These are phyloP conservation scores for Kokia cookei DNA, from an alignment of 441 rosid species.

Conservation along the genomic window DNA sequence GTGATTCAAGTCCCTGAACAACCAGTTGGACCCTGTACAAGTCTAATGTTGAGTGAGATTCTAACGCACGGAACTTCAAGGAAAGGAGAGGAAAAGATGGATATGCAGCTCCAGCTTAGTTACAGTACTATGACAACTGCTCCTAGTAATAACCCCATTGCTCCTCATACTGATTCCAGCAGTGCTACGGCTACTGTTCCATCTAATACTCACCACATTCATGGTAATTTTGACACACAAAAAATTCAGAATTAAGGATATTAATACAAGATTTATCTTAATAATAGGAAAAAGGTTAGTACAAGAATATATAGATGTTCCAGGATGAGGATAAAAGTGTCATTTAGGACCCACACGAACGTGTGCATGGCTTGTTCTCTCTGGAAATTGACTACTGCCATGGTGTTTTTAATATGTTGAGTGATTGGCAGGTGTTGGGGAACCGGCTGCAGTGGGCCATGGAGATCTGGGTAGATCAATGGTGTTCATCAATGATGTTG, in stretches of 20 bases:
- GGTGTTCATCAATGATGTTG: slow-evolving; percentile 86
- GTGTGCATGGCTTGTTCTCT: slow-evolving; percentile 39
- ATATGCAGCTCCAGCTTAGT: slow-evolving; percentile 42
- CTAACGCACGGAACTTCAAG: slow-evolving; percentile 36
- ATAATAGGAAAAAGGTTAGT: neutral
- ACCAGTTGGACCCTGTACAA: slow-evolving; percentile 57
- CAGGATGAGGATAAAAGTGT: slow-evolving; percentile 6
- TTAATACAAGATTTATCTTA: neutral
- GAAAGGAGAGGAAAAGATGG: slow-evolving; percentile 40
- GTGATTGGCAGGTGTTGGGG: slow-evolving; percentile 27
- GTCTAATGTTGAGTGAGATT: slow-evolving; percentile 65
- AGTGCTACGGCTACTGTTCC: slow-evolving; percentile 36
- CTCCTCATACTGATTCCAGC: slow-evolving; percentile 17
- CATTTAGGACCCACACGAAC: slow-evolving; percentile 23
- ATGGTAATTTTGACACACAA: slow-evolving; percentile 32
- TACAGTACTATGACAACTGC: slow-evolving; percentile 19
- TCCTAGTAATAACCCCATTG: slow-evolving; percentile 6
- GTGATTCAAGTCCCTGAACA: slow-evolving; percentile 35
- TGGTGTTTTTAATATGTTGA: slow-evolving; percentile 1
- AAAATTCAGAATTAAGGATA: neutral
- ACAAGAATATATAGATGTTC: neutral
- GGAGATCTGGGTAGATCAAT: slow-evolving; percentile 35
- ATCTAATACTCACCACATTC: slow-evolving; percentile 39
- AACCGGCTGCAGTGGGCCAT: slow-evolving; percentile 3
- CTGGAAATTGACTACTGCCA: slow-evolving; percentile 19